Base-by-base conservation (phyloP, 2,329 filamentous ascomycete genomes). In the Pyricularia grisea region DNA sequence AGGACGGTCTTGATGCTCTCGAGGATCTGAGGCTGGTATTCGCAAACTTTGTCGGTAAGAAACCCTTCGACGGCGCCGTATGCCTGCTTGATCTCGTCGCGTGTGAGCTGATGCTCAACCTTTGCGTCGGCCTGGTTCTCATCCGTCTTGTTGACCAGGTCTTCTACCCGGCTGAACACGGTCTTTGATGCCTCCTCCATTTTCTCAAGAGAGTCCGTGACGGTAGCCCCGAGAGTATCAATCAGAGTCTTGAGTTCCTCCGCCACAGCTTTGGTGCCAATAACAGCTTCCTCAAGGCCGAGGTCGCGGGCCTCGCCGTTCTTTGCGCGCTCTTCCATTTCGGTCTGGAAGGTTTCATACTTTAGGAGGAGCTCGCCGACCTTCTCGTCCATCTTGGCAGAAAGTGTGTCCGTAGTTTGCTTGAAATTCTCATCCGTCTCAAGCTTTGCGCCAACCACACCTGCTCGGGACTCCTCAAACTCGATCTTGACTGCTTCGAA, bases 191-290 rank as follows among this genome's bases (percentile, higher is more conserved):
- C 93, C 75, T 93, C 90, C 69, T 92, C 89, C 85, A 94, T 91
- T 79, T 93, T 94, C 75, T 97, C 92, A 69, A 94, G 87, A 0
- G 92, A 90, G 68, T 96, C 92, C 0, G 90, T 92, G 68, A 97
- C 88, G 7, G 89, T 90, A 50, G 88, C 88, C 9, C 93, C 92
- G 65, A 97, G 89, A 0, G 92, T 93, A 73, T 97, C 93, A 69
- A 97, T 90, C 0, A 96, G 87, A 10, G 92, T 81, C 78, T 92
- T 94, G 70, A 98, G 87, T 73, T 98, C 95, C 71, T 97, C 94
- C 0, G 93, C 89, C 68, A 96, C 87, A 4, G 87, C 84, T 79
- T 93, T 97, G 30, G 91, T 94, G 71, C 85, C 87, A 20, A 88
- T 83, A 9, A 96, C 82, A 4, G 93, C 88, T 69, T 91, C 89